These are phyloP conservation scores for Mycena citricolor DNA, from an alignment of 1,284 basidiomycete genomes.

Conservation along the genomic window DNA sequence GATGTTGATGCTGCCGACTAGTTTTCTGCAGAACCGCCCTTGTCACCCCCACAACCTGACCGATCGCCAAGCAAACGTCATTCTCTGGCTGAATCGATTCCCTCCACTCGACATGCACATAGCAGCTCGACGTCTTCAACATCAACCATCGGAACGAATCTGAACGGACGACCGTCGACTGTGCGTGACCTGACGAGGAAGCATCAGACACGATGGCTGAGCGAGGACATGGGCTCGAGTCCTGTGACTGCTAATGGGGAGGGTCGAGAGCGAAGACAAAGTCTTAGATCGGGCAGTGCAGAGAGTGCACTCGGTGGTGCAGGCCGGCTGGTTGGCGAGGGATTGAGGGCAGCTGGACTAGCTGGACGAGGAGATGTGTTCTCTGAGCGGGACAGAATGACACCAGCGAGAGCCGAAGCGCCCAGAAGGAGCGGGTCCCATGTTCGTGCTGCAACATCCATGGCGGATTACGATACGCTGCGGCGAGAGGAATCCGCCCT, in stretches of 20 bases:
- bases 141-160: conserved; percentile 18
- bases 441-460: conserved; percentile 28
- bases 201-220: conserved; percentile 54
- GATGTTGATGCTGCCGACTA: too few relatives aligned
- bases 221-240: conserved; percentile 39
- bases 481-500: conserved; percentile 20
- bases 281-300: conserved; percentile 59
- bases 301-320: conserved; percentile 56
- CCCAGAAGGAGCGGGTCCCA: conserved; percentile 21
- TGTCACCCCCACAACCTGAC: conserved; percentile 19
- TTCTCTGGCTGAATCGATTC: conserved; percentile 17
- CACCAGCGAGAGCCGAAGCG: conserved; percentile 30
- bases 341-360: conserved; percentile 71
- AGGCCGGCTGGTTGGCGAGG: conserved; percentile 63
- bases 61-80: conserved; percentile 21
- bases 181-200: conserved; percentile 44
- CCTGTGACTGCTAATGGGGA: not conserved
- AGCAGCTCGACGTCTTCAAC: conserved; percentile 22
- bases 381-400: conserved; percentile 8
- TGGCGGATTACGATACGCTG: conserved; percentile 31
- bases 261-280: conserved; percentile 43
- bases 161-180: conserved; percentile 36
- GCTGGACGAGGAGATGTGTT: conserved; percentile 18
- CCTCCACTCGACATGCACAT: conserved; percentile 14
- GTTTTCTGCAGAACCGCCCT: conserved; percentile 18